These are phyloP conservation scores for Cordyceps fumosorosea DNA, from an alignment of 2,329 filamentous ascomycete species.

Conservation along the genomic window DNA sequence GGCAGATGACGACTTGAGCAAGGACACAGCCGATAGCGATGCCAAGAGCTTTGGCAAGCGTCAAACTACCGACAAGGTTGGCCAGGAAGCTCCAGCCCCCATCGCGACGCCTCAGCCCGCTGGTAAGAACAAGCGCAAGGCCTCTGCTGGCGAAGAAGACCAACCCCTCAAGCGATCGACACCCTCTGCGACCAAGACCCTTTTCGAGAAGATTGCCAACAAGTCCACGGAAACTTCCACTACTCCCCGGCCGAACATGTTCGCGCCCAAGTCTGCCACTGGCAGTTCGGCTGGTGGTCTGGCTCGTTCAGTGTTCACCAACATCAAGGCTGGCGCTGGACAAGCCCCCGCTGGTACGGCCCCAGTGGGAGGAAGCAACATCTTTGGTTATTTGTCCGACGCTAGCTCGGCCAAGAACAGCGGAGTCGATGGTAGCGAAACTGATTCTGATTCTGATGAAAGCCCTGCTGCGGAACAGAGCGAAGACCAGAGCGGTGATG, in stretches of 20 bases:
- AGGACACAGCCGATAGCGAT: constrained; percentile 28
- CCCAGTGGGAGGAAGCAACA: constrained; percentile 35
- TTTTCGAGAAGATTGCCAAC: constrained; percentile 53
- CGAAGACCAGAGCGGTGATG: constrained; percentile 36
- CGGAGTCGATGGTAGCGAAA: constrained; percentile 41
- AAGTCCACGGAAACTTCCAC: constrained; percentile 30
- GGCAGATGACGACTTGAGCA: constrained; percentile 44
- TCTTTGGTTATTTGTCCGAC: constrained; percentile 55
- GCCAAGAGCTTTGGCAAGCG: constrained; percentile 42
- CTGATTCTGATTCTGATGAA: constrained; percentile 37
- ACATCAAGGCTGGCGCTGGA: constrained; percentile 27
- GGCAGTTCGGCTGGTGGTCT: constrained; percentile 33
- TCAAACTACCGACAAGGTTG: constrained; percentile 36
- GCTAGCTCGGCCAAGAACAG: constrained; percentile 49
- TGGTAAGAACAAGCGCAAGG: constrained; percentile 49
- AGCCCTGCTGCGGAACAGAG: constrained; percentile 37
- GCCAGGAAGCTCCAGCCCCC: constrained; percentile 26
- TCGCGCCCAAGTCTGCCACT: constrained; percentile 30
- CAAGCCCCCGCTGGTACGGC: constrained; percentile 14
- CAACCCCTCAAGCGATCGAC: constrained; percentile 44
- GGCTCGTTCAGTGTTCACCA: constrained; percentile 38
- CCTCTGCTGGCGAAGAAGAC: constrained; percentile 41
- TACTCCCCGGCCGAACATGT: constrained; percentile 25
- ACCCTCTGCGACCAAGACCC: constrained; percentile 47
- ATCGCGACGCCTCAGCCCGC: constrained; percentile 22